Percentiles rank a stretch among this genome's conserved stretches.
phyloP scores from a whole-genome alignment of 192 early-diverging fungal genomes.

The Coemansia umbellata region DNA sequence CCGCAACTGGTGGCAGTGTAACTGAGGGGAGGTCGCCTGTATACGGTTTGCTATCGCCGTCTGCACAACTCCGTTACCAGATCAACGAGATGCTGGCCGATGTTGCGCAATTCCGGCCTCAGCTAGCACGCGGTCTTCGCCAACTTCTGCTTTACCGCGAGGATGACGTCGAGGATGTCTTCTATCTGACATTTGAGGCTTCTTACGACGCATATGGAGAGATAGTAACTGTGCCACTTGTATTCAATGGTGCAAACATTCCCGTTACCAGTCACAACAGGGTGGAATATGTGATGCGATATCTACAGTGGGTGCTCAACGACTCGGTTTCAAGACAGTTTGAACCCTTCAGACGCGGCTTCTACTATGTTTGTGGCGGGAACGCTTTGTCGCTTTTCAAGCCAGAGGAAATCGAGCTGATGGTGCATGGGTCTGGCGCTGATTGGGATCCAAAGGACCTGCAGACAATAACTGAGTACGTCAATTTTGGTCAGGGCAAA shows the following conservation, averaged over 20 bases:
- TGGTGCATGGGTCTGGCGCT: conserved; percentile 79
- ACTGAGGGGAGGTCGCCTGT: conserved; percentile 26
- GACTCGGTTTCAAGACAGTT: conserved; percentile 70
- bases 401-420: conserved; percentile 87
- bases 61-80: conserved; percentile 46
- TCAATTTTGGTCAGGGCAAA: conserved; percentile 29
- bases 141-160: conserved; percentile 77
- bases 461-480: conserved; percentile 48
- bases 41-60: conserved; percentile 33
- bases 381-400: conserved; percentile 83
- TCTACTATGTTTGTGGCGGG: conserved; percentile 83
- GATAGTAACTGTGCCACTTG: conserved; percentile 58
- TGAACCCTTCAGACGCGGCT: conserved; percentile 79
- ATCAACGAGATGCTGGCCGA: conserved; percentile 72
- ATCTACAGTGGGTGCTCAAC: conserved; percentile 79
- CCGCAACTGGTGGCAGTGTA: neutral
- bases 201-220: conserved; percentile 72
- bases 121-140: conserved; percentile 75
- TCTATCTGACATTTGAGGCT: conserved; percentile 75
- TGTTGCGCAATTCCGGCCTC: conserved; percentile 67
- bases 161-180: conserved; percentile 80
- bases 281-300: conserved; percentile 76
- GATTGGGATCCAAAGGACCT: conserved; percentile 33
- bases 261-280: conserved; percentile 65
- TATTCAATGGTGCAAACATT: conserved; percentile 56